A percentile compares a stretch with the other conserved stretches of the same genome.
Evolutionary conservation across 352 stramenopile species (phyloP).

Genomic region (Globisporangium viniferum): DNA sequence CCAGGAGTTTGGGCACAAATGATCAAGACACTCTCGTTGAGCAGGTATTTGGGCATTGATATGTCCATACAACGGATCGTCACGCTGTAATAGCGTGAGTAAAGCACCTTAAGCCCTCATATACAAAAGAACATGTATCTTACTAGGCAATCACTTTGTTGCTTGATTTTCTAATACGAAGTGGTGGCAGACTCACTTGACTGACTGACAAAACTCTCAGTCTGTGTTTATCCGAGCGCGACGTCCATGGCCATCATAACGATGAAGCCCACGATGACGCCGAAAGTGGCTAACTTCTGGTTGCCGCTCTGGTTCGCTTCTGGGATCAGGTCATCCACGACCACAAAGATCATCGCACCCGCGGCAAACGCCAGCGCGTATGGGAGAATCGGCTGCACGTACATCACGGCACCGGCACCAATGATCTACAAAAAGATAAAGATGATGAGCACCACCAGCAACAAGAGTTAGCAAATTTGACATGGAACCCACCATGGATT

Average conservation of each 20-base stretch:
- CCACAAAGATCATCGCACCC: constrained; percentile 91
- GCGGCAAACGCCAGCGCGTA: constrained; percentile 90
- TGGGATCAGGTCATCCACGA: constrained; percentile 89
- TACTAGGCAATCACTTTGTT: background rate
- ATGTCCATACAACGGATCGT: background rate
- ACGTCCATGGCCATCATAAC: constrained; percentile 93
- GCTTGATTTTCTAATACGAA: background rate
- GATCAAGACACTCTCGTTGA: background rate
- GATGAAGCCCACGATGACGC: constrained; percentile 87
- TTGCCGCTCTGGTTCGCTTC: constrained; percentile 88
- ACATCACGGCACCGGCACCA: constrained; percentile 78
- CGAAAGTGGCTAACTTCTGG: constrained; percentile 83
- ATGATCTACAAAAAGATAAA: constrained; percentile 47
- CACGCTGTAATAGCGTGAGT: background rate
- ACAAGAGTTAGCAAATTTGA: background rate
- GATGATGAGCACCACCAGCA: constrained; percentile 1
- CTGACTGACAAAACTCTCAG: background rate
- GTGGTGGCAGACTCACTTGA: background rate
- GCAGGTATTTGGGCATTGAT: background rate
- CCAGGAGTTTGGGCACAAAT: background rate
- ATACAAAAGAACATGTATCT: background rate
- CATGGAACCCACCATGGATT: too few species aligned
- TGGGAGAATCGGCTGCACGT: constrained; percentile 85
- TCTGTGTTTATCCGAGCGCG: constrained; percentile 48
- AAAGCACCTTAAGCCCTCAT: background rate